These are phyloP conservation scores for Schizochytrium sp. DNA, from an alignment of 108 stramenopile genomes.

Conservation along the genomic window DNA sequence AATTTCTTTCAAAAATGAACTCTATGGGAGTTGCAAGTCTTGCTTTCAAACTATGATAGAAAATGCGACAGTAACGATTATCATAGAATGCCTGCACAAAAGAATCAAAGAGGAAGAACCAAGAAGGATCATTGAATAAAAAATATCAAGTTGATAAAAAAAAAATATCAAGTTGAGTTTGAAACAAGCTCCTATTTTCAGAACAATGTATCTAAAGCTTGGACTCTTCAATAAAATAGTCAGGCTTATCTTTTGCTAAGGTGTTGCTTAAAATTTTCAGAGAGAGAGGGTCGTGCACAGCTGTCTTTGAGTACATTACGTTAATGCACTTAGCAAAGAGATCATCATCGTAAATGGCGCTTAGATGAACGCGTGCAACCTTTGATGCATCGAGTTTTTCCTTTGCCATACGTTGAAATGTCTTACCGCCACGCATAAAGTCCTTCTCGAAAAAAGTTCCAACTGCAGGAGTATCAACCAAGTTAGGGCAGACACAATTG, in stretches of 20 bases:
- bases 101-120: too few relatives aligned
- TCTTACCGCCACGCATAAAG: not conserved
- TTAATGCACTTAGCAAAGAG: not conserved
- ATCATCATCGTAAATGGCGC: constrained; percentile 9
- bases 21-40: too few relatives aligned
- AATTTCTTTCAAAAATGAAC: too few relatives aligned
- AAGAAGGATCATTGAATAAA: too few relatives aligned
- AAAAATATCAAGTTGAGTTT: too few relatives aligned
- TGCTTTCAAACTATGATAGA: too few relatives aligned
- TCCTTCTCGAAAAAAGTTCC: constrained; percentile 24
- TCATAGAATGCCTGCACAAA: too few relatives aligned
- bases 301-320: not conserved
- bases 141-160: too few relatives aligned
- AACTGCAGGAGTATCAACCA: constrained; percentile 39
- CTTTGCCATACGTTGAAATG: not conserved
- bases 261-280: not conserved
- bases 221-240: constrained; percentile 2
- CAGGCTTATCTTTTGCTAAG: not conserved
- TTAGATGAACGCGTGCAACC: not conserved
- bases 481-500: constrained; percentile 50
- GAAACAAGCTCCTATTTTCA: too few relatives aligned
- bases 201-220: not conserved
- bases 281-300: not conserved
- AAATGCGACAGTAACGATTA: too few relatives aligned
- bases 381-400: not conserved